Base-by-base conservation (phyloP, 176 grass and related monocot genomes). In the Avena sativa region DNA sequence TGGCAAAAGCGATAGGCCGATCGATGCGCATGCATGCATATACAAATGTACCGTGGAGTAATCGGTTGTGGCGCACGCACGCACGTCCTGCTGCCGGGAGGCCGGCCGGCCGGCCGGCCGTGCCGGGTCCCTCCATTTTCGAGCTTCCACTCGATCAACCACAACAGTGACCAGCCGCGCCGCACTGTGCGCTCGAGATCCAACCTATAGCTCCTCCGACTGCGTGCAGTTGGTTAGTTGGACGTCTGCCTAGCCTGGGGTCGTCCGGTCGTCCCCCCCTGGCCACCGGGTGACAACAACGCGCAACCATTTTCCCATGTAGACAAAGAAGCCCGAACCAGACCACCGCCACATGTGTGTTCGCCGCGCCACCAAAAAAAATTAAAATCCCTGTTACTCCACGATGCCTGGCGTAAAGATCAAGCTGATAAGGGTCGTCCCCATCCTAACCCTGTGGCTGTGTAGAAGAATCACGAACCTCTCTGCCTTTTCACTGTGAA, bases 331-430 rank as follows among this genome's bases (percentile, higher is more conserved):
- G 3, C 14, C 25, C 48, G 38, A 28, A 19, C 50, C 25, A 76
- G 40, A 47, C 26, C 38, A 25, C 59, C 8, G 49, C 59, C 40
- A 43, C 40, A 43, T 43, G 30, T 66, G 60, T 4, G 13, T 64
- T 63, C 12, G 38, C 20, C 0, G 23, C 10, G 56, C 25, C 2
- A 9, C 0, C 40, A 43, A 43, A 43, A 25, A 23, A 47, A 19
- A 26, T 40, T 1, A 11, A 71, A 46, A 11, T 4, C 60, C 43
- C 17, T 69, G 48, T 55, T 70, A 6, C 63, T 69, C 48, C 47
- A 51, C 49, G 51, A 71, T n/a, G 2, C 30, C 30, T 57, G 50
- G 66, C 50, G 66, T 83, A 43, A 83, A 32, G 81, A 83, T 72
- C 66, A 44, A 68, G 66, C 73, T 34, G 2, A 30, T 30, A 30